phyloP scores from a whole-genome alignment of 352 stramenopile genomes.

The Phytopythium oedochilum region DNA sequence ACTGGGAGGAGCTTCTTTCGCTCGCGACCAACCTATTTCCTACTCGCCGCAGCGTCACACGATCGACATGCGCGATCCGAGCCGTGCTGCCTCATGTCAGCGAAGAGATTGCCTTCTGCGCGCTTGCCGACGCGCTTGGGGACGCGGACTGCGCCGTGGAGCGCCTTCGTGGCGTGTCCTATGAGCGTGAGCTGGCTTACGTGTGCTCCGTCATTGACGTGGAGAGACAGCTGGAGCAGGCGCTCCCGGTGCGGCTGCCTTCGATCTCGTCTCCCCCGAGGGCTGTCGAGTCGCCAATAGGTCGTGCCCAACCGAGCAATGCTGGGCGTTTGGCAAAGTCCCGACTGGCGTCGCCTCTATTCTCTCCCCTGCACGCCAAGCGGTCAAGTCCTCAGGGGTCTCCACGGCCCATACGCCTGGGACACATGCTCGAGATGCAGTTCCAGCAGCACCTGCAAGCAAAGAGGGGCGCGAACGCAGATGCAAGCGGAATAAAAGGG shows the following conservation, averaged over 20 bases:
- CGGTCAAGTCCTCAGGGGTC: background rate
- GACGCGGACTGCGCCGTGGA: constrained; percentile 45
- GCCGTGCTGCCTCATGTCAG: constrained; percentile 31
- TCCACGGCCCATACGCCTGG: constrained; percentile 14
- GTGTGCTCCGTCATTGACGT: constrained; percentile 52
- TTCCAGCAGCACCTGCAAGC: constrained; percentile 30
- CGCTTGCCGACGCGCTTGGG: constrained; percentile 47
- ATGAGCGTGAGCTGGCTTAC: constrained; percentile 56
- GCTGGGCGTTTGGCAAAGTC: background rate
- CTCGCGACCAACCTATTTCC: constrained; percentile 47
- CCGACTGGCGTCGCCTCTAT: background rate
- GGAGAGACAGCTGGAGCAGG: constrained; percentile 7
- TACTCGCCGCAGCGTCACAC: constrained; percentile 33
- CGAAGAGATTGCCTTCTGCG: constrained; percentile 50
- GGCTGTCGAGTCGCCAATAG: background rate
- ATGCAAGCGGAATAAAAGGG: too few species aligned
- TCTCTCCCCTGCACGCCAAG: background rate
- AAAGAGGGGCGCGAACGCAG: background rate
- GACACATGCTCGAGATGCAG: constrained; percentile 37
- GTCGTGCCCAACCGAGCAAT: background rate
- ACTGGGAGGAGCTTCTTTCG: constrained; percentile 50
- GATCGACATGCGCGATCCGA: constrained; percentile 19
- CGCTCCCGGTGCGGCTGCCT: constrained; percentile 20
- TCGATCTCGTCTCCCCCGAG: constrained; percentile 15
- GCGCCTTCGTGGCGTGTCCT: constrained; percentile 43